A percentile compares a stretch with the other conserved stretches of the same genome.
Conservation (phyloP, 768 basidiomycete species). For the Calocera cornea region DNA sequence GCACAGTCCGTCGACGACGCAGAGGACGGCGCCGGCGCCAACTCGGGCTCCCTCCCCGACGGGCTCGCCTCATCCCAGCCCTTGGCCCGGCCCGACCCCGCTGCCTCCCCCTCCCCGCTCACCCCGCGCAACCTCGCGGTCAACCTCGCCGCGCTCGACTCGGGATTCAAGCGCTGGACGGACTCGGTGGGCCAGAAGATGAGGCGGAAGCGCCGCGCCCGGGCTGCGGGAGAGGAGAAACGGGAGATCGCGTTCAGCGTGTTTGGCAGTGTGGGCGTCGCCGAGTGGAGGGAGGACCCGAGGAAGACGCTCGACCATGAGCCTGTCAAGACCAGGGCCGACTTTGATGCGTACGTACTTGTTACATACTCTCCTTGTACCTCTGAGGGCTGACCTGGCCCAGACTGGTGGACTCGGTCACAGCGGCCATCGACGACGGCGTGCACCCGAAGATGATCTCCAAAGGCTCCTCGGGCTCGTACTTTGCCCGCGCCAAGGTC, state of each 20-base stretch:
- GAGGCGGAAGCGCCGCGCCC: background rate
- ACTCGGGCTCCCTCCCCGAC: background rate
- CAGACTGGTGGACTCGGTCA: constrained; percentile 52
- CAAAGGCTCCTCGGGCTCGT: constrained; percentile 81
- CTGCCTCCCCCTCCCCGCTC: background rate
- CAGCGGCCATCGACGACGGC: constrained; percentile 55
- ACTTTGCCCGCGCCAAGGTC: constrained; percentile 76
- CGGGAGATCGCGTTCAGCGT: constrained; percentile 63
- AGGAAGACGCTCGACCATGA: constrained; percentile 72
- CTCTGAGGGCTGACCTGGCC: constrained; percentile 9
- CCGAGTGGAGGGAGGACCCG: constrained; percentile 26
- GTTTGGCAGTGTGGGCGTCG: constrained; percentile 49
- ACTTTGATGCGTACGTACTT: constrained; percentile 52
- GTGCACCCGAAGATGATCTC: constrained; percentile 83
- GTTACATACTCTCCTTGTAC: constrained; percentile 6
- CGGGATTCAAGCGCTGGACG: background rate
- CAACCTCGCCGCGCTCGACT: constrained; percentile 2
- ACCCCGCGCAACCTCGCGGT: background rate
- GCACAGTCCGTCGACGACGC: background rate
- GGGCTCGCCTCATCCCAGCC: too few species aligned
- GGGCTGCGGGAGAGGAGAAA: background rate
- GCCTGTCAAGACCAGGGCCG: constrained; percentile 55
- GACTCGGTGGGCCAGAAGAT: background rate
- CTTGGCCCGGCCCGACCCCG: background rate
- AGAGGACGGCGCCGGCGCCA: background rate